phyloP scores from a whole-genome alignment of 163 green algal species.

The Chloromonas sp. region DNA sequence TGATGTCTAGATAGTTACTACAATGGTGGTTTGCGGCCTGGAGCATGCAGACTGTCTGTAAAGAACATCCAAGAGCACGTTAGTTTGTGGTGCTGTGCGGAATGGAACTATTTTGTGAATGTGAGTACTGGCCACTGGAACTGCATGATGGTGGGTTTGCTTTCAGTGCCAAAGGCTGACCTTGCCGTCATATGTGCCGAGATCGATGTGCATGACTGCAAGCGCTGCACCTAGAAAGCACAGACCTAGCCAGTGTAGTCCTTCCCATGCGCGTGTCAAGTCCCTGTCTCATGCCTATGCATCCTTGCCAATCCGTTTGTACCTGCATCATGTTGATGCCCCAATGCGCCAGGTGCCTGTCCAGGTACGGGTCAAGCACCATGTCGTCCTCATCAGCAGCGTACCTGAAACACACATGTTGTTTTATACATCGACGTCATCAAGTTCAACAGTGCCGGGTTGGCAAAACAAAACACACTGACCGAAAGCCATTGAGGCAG shows the following conservation, averaged over 20 bases:
- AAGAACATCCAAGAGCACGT: not conserved
- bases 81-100: too few species aligned
- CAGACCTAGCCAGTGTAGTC: too few species aligned
- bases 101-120: too few species aligned
- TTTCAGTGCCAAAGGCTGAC: too few species aligned
- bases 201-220: not conserved
- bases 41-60: not conserved
- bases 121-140: too few species aligned
- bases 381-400: constrained; percentile 93
- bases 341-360: constrained; percentile 90
- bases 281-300: not conserved
- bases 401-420: constrained; percentile 60
- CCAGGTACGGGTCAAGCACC: constrained; percentile 86
- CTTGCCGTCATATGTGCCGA: not conserved
- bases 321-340: constrained; percentile 93
- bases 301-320: not conserved
- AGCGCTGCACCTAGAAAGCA: too few species aligned
- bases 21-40: not conserved
- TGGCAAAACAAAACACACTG: too few species aligned
- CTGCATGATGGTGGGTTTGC: too few species aligned
- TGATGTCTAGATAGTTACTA: not conserved
- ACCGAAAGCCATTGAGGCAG: not conserved
- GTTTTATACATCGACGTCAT: not conserved
- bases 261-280: too few species aligned
- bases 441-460: too few species aligned